phyloP scores from a whole-genome alignment of 148 eudicot genomes.

The Camellia lanceoleosa region DNA sequence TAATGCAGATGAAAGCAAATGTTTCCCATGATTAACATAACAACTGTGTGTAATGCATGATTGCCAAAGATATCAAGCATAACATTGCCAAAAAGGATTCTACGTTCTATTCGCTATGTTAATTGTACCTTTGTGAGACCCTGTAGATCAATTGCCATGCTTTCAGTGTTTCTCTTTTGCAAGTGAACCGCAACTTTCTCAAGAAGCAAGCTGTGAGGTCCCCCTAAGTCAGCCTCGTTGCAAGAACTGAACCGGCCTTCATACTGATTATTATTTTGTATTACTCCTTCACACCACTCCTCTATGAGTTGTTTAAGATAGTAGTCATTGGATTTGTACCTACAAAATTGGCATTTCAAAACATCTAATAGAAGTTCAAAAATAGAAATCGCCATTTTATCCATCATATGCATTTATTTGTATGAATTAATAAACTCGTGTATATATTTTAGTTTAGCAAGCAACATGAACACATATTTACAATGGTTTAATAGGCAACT shows the following conservation, averaged over 20 bases:
- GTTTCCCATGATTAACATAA: background rate
- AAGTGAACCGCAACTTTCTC: constrained; percentile 86
- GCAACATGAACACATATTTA: background rate
- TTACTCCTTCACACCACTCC: constrained; percentile 96
- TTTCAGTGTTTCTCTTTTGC: constrained; percentile 55
- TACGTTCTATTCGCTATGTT: background rate
- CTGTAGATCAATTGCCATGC: constrained; percentile 65
- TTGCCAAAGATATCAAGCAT: background rate
- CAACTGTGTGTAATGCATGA: background rate
- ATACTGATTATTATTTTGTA: constrained; percentile 46
- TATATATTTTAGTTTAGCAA: background rate
- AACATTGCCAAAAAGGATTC: background rate
- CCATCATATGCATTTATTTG: background rate
- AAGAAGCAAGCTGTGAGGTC: constrained; percentile 63
- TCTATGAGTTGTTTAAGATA: constrained; percentile 89
- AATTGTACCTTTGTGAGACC: constrained; percentile 74
- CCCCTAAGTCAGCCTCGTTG: constrained; percentile 38
- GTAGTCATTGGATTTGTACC: constrained; percentile 84
- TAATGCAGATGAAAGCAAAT: background rate
- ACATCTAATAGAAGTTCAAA: background rate
- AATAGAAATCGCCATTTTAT: background rate
- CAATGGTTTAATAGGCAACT: background rate
- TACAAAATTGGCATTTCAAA: constrained; percentile 22
- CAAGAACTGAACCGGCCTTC: constrained; percentile 29
- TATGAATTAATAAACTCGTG: background rate